These are phyloP conservation scores for Schizosaccharomyces octosporus DNA, from an alignment of 805 yeast genomes.

Conservation along the genomic window DNA sequence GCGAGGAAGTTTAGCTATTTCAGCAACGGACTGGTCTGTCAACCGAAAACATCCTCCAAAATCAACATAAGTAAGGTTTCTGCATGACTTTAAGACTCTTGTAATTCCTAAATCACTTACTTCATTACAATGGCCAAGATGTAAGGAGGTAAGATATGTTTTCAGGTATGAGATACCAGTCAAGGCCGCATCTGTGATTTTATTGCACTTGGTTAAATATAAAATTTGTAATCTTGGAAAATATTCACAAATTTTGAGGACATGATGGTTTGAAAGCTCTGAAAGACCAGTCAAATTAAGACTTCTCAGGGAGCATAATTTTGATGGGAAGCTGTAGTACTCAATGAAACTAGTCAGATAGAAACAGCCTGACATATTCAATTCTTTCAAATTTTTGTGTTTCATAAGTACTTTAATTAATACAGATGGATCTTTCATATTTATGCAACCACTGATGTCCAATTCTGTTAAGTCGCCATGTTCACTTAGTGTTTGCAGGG, in stretches of 20 bases:
- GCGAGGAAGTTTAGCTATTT: conserved; percentile 50
- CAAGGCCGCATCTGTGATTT: conserved; percentile 61
- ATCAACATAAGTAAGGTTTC: conserved; percentile 73
- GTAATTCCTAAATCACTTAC: conserved; percentile 77
- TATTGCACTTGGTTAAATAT: conserved; percentile 67
- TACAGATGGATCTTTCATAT: conserved; percentile 34
- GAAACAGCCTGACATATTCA: conserved; percentile 39
- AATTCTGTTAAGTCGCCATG: conserved; percentile 68
- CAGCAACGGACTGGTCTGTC: conserved; percentile 59
- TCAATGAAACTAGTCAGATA: conserved; percentile 42
- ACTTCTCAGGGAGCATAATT: conserved; percentile 31
- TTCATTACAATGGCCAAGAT: conserved; percentile 77
- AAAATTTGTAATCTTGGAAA: conserved; percentile 79
- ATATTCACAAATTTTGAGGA: conserved; percentile 40
- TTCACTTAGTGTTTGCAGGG: conserved; percentile 34
- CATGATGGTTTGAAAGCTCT: conserved; percentile 54
- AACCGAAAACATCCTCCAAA: conserved; percentile 81
- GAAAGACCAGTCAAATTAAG: conserved; percentile 68
- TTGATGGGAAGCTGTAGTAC: conserved; percentile 2
- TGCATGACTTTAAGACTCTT: conserved; percentile 48
- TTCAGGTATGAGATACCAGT: conserved; percentile 50
- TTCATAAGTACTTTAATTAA: conserved; percentile 32
- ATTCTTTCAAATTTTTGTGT: conserved; percentile 56
- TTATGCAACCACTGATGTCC: conserved; percentile 63
- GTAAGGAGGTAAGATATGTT: conserved; percentile 62